Base-by-base conservation (phyloP, 1,139 yeast genomes). In the Insectozyma bohioensis region DNA sequence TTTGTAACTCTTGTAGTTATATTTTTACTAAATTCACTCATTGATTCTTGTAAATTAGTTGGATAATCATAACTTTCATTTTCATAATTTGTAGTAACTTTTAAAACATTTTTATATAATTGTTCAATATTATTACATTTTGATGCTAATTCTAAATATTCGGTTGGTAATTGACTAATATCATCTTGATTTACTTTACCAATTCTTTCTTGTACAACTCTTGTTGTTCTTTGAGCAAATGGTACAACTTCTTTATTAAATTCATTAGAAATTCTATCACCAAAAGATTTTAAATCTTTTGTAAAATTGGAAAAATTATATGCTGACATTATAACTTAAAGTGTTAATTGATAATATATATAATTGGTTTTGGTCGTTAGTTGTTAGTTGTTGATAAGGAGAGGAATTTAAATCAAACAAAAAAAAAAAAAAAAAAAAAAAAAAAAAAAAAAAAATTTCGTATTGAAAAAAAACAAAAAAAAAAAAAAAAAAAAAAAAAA, bases 21-120 rank as follows among this genome's bases (percentile, higher is more conserved):
- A 43, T 75, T 76, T 58, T 80, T 80, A 35, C 90, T 80, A 42
- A 86, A 75, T 44, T 85, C 94, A 33, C 73, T 72, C 45, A 86
- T 75, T 12, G 92, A 80, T 54, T 86, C 95, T 49, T 72, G 80
- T 37, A 68, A 53, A 51, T 84, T 82, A 35, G 80, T 76, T n/a
- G 95, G 95, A 57, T 86, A 86, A 58, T 87, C 96, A 59, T 87
- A 86, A 35, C 83, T 72, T 56, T 85, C 95, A 46, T 68, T 75
- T 51, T 82, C 92, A 57, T 84, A 86, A 38, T 74, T 74, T 22
- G 73, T 62, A 37, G 95, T 82, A 36, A 86, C 83, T 37, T 82
- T 74, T 46, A 86, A 71, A 36, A 86, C 74, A 52, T 83, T 81
- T 55, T 75, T 75, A 65, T 85, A 86, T 35, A 86, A 78, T 23